Evolutionary conservation across 139 green algal genomes (phyloP).

Genomic region (Trebouxia sp.): DNA sequence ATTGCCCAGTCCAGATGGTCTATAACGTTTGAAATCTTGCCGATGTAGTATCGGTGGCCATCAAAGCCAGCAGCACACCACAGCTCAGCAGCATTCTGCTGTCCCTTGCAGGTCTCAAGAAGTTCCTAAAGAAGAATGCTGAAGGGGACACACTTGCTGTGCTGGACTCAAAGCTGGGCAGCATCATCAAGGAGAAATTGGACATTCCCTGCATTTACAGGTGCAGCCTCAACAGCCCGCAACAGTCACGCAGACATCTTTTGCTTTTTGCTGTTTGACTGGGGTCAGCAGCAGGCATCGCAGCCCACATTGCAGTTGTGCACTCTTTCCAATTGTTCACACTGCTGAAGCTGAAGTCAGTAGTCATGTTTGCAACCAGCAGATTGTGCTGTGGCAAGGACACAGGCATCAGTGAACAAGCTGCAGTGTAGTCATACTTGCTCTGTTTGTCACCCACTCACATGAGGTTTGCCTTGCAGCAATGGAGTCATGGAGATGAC

Average conservation of each 20-base stretch:
- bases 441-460: too few species aligned
- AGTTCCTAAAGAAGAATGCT: slow-evolving; percentile 98
- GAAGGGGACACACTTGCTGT: slow-evolving; percentile 89
- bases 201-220: slow-evolving; percentile 89
- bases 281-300: not conserved
- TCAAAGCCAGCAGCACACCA: not conserved
- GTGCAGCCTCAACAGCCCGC: slow-evolving; percentile 30
- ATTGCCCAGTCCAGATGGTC: too few species aligned
- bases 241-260: not conserved
- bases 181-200: slow-evolving; percentile 98
- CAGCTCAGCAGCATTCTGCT: not conserved
- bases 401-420: too few species aligned
- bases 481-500: slow-evolving; percentile 82
- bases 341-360: too few species aligned
- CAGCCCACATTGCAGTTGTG: too few species aligned
- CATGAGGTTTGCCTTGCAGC: slow-evolving; percentile 42
- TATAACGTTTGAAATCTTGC: too few species aligned
- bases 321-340: too few species aligned
- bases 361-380: too few species aligned
- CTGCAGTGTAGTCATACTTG: too few species aligned
- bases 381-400: too few species aligned
- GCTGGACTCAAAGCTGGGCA: slow-evolving; percentile 95
- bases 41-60: not conserved
- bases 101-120: slow-evolving; percentile 83
- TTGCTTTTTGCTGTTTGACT: not conserved